phyloP scores from a whole-genome alignment of 352 stramenopile genomes.

The Phytophthora gonapodyides region DNA sequence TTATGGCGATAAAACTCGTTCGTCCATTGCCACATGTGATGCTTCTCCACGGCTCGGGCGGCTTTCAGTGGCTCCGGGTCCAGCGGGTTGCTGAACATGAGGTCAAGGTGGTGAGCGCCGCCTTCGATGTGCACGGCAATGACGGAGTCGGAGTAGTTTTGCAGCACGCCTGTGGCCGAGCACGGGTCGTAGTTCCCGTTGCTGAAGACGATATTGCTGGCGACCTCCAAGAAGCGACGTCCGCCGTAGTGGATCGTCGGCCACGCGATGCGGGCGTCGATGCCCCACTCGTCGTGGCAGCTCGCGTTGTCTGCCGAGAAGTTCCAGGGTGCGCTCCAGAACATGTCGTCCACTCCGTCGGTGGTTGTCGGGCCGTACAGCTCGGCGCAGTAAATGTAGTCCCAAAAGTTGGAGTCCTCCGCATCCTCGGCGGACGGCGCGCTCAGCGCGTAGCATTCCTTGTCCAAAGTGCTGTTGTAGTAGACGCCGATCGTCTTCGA shows the following conservation, averaged over 20 bases:
- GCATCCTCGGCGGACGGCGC: constrained; percentile 27
- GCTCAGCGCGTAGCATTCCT: constrained; percentile 29
- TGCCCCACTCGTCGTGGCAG: constrained; percentile 49
- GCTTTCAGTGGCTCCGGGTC: constrained; percentile 55
- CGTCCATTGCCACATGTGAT: constrained; percentile 71
- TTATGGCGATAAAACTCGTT: constrained; percentile 34
- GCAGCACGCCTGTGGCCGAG: constrained; percentile 71
- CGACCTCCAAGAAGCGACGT: constrained; percentile 30
- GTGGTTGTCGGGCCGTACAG: constrained; percentile 48
- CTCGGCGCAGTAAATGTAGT: constrained; percentile 53
- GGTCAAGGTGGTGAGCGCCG: constrained; percentile 76
- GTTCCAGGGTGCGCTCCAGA: constrained; percentile 52
- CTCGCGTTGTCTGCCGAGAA: constrained; percentile 34
- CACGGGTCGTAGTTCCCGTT: constrained; percentile 91
- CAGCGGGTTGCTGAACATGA: constrained; percentile 82
- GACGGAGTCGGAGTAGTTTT: constrained; percentile 48
- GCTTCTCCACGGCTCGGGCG: too few species aligned
- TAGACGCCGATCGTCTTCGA: constrained; percentile 40
- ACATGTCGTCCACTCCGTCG: constrained; percentile 73
- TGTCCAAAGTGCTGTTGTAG: constrained; percentile 45
- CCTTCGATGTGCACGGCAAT: constrained; percentile 54
- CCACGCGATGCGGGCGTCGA: constrained; percentile 45
- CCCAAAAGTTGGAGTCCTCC: constrained; percentile 46
- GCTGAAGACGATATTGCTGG: constrained; percentile 89
- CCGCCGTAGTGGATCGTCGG: constrained; percentile 50